Evolutionary conservation across 2,329 filamentous ascomycete species (phyloP).

Genomic region (Botrytis hyacinthi): DNA sequence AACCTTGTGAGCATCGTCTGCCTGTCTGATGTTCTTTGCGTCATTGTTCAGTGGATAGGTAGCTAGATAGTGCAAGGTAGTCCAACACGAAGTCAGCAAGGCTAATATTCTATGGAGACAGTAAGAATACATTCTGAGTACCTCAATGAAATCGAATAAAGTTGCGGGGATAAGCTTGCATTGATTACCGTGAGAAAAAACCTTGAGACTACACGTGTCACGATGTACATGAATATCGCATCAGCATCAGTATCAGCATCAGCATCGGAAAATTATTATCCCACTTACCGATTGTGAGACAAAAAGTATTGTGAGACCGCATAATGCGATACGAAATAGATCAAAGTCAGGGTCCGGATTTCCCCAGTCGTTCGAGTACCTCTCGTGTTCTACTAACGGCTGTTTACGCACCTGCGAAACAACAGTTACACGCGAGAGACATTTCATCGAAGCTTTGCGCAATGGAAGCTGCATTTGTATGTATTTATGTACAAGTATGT

Average conservation of each 20-base stretch:
- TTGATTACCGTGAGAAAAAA: neutral
- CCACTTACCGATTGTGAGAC: neutral
- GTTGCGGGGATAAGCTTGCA: neutral
- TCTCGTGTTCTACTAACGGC: neutral
- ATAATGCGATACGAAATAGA: neutral
- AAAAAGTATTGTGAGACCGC: neutral
- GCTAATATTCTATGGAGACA: neutral
- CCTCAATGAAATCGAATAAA: neutral
- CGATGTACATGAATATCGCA: neutral
- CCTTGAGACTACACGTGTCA: neutral
- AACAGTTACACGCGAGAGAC: neutral
- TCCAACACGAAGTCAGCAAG: neutral
- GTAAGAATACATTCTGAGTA: neutral
- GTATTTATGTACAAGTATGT: too few relatives aligned
- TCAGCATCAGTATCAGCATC: neutral
- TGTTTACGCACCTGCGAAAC: neutral
- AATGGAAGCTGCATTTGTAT: neutral
- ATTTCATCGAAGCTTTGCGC: neutral
- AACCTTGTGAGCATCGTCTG: neutral
- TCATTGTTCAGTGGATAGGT: neutral
- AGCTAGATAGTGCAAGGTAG: neutral
- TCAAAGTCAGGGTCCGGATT: neutral
- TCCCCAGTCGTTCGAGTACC: neutral
- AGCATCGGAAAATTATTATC: neutral
- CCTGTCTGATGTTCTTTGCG: neutral